Percentiles rank a stretch among this genome's conserved stretches.
These are phyloP conservation scores for Fusarium tjaetaba DNA, from an alignment of 2,329 filamentous ascomycete species.

Conservation along the genomic window DNA sequence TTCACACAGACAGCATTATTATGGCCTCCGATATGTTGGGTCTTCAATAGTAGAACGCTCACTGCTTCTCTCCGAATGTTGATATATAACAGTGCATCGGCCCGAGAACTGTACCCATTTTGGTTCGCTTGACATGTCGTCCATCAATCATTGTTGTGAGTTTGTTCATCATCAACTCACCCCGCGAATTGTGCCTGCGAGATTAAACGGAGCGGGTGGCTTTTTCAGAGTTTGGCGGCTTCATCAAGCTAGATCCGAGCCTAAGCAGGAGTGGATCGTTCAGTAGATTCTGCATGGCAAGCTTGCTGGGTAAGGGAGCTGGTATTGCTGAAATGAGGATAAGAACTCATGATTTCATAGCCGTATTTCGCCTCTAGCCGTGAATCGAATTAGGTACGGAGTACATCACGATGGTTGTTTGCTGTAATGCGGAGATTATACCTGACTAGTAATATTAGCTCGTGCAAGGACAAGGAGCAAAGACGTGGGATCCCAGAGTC, in stretches of 20 bases:
- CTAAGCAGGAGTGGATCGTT: background rate
- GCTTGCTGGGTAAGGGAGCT: background rate
- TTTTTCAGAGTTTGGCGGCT: conserved; percentile 10
- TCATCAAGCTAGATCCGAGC: conserved; percentile 5
- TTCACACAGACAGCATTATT: background rate
- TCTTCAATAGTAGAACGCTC: background rate
- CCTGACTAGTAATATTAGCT: conserved; percentile 25
- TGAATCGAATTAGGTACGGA: conserved; percentile 4
- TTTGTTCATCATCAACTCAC: conserved; percentile 1
- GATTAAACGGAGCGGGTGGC: conserved; percentile 30
- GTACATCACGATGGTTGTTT: conserved; percentile 34
- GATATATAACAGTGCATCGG: background rate
- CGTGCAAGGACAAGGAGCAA: conserved; percentile 30
- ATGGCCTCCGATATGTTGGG: background rate
- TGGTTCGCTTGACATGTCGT: background rate
- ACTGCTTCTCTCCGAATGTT: background rate
- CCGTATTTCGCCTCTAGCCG: conserved; percentile 5
- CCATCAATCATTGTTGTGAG: background rate
- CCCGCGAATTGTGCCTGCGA: conserved; percentile 28
- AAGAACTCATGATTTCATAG: background rate
- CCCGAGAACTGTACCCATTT: background rate
- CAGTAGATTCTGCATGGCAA: background rate
- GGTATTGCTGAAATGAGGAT: background rate
- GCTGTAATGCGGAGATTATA: conserved; percentile 39
- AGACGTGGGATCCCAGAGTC: conserved; percentile 25